phyloP scores from a whole-genome alignment of 805 yeast species.

The Saccharomyces eubayanus region DNA sequence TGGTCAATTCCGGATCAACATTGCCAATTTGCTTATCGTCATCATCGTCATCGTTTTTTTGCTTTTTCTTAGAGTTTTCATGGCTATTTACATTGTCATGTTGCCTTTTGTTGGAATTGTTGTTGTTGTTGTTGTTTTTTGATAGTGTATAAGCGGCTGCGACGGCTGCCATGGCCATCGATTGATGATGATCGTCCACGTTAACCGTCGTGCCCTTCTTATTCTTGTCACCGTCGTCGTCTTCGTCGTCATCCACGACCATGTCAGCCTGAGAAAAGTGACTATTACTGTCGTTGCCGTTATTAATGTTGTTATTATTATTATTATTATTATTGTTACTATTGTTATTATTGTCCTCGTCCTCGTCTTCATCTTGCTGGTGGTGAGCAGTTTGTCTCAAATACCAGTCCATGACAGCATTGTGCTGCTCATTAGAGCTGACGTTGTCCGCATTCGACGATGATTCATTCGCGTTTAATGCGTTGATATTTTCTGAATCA shows the following conservation, averaged over 20 bases:
- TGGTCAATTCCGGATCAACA: constrained; percentile 53
- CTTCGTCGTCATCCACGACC: not conserved
- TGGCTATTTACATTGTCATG: constrained; percentile 1
- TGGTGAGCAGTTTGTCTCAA: constrained; percentile 4
- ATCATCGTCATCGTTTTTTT: constrained; percentile 13
- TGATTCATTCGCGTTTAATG: constrained; percentile 2
- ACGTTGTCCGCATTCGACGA: not conserved
- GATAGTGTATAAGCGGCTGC: constrained; percentile 18
- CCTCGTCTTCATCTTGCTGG: not conserved
- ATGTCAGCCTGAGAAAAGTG: not conserved
- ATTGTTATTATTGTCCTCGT: not conserved
- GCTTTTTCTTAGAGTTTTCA: constrained; percentile 10
- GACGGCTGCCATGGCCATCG: constrained; percentile 19
- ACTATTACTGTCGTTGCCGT: not conserved
- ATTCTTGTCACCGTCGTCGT: not conserved
- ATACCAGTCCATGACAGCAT: constrained; percentile 9
- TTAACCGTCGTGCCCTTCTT: not conserved
- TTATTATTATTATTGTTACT: not conserved
- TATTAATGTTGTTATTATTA: not conserved
- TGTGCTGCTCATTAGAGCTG: constrained; percentile 1
- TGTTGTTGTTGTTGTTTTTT: not conserved
- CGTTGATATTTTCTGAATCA: constrained; percentile 1
- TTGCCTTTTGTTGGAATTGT: constrained; percentile 12
- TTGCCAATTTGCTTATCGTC: constrained; percentile 30
- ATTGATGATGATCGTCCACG: constrained; percentile 8